Evolutionary conservation across 352 stramenopile genomes (phyloP), one percentile per base, ranked within the genome.

Genomic region (Saprolegnia parasitica): DNA sequence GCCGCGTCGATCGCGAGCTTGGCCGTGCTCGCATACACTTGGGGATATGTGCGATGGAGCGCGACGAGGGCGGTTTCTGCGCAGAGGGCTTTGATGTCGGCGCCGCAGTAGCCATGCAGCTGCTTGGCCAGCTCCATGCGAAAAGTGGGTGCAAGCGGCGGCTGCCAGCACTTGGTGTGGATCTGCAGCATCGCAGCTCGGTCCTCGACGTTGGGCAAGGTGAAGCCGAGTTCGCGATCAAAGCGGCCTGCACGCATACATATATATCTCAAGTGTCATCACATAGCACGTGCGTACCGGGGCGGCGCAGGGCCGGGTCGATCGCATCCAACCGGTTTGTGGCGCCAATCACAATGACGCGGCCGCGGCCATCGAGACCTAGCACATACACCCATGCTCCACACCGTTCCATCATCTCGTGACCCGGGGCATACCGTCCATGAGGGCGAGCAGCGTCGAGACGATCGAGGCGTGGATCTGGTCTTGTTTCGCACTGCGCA

Each of bases 311-410:
- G 15, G 97, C 96, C 6, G 91, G 87, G 76, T 99, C 97, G 42
- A 99, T 94, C 3, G 88, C 88, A 75, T 96, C 90, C 8, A 98
- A 81, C n/a, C 96, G 85, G 72, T 99, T 99, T 0, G 97, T 99
- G 5, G 97, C 97, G 18, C 90, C 97, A 65, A 99, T 93, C n/a
- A 99, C 96, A 26, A 99, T 83, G 0, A 99, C 96, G 32, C 95
- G 93, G 56, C 84, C 85, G 20, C 87, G 84, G 0, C 78, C 78
- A 65, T 93, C 84, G 74, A 95, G 88, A 6, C 62, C 62, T 68
- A 68, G 23, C 24, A 52, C 0, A 65, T 15, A 5, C 24, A 37
- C 24, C 52, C 8, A 42, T 61, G 5, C 24, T 37, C 42, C 11
- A 15, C 13, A 49, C 42, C 42, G 3, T 49, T 16, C 9, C 1